These are phyloP conservation scores for Penicillium frequentans DNA, from an alignment of 2,329 filamentous ascomycete genomes.

Conservation along the genomic window DNA sequence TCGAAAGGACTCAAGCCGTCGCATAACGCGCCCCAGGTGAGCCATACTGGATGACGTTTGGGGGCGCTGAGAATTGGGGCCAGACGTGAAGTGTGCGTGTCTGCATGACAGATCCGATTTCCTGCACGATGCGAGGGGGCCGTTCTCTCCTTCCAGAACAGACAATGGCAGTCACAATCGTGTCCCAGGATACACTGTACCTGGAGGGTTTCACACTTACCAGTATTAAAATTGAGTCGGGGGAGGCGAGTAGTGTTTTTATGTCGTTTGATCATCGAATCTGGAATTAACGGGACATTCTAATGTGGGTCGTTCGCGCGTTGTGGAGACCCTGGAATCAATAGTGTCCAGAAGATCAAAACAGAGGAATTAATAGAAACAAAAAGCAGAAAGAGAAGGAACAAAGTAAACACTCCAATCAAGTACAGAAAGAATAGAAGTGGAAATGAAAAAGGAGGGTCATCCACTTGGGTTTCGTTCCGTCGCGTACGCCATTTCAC, in stretches of 20 bases:
- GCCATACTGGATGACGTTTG: slow-evolving; percentile 23
- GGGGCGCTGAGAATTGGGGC: not conserved
- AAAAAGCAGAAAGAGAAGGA: slow-evolving; percentile 1
- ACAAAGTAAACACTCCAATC: not conserved
- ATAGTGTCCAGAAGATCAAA: not conserved
- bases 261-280: slow-evolving; percentile 27
- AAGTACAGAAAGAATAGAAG: not conserved
- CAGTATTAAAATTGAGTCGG: slow-evolving; percentile 22
- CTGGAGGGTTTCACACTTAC: slow-evolving; percentile 20
- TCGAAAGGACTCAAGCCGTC: slow-evolving; percentile 8
- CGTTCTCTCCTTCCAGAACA: not conserved
- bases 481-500: slow-evolving; percentile 9
- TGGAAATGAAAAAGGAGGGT: not conserved
- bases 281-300: slow-evolving; percentile 17
- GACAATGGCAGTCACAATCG: not conserved
- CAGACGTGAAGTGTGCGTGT: not conserved
- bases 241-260: slow-evolving; percentile 27
- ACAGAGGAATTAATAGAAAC: not conserved
- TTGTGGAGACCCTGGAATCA: slow-evolving; percentile 1
- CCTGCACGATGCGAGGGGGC: not conserved
- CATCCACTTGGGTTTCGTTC: slow-evolving; percentile 11
- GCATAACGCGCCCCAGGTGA: slow-evolving; percentile 31
- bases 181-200: not conserved
- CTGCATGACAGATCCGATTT: not conserved
- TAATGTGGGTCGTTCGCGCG: slow-evolving; percentile 3